A percentile compares a stretch with the other conserved stretches of the same genome.
These are phyloP conservation scores for Tolypocladium pustulatum DNA, from an alignment of 2,329 filamentous ascomycete species.

Conservation along the genomic window DNA sequence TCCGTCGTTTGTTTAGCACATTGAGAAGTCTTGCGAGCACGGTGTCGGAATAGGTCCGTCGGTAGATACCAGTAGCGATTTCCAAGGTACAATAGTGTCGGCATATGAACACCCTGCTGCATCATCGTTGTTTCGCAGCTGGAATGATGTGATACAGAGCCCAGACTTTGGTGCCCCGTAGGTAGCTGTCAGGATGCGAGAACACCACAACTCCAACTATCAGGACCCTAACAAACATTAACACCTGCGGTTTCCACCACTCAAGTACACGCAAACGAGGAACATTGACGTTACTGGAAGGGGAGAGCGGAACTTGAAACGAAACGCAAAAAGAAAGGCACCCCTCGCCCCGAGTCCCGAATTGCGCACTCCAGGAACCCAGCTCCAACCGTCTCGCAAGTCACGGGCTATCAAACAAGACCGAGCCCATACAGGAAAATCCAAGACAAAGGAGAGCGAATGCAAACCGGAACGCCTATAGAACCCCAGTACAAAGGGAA, in stretches of 20 bases:
- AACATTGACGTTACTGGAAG: not conserved
- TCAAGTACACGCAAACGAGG: not conserved
- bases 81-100: not conserved
- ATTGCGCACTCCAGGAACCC: not conserved
- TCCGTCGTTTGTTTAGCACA: not conserved
- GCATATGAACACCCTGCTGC: not conserved
- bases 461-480: not conserved
- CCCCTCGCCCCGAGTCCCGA: not conserved
- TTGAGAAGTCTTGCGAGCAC: not conserved
- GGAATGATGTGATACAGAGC: not conserved
- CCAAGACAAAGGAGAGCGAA: not conserved
- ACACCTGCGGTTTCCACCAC: not conserved
- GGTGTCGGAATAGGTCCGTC: not conserved
- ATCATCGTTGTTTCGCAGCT: not conserved
- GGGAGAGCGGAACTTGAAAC: too few relatives aligned
- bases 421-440: not conserved
- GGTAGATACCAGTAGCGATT: not conserved
- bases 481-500: not conserved
- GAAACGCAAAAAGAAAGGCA: not conserved
- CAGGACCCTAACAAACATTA: not conserved
- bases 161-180: not conserved
- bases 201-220: not conserved
- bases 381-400: not conserved
- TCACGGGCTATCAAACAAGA: not conserved
- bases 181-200: not conserved